Base-by-base conservation (phyloP, 75 land plant genomes). In the Picea glauca region DNA sequence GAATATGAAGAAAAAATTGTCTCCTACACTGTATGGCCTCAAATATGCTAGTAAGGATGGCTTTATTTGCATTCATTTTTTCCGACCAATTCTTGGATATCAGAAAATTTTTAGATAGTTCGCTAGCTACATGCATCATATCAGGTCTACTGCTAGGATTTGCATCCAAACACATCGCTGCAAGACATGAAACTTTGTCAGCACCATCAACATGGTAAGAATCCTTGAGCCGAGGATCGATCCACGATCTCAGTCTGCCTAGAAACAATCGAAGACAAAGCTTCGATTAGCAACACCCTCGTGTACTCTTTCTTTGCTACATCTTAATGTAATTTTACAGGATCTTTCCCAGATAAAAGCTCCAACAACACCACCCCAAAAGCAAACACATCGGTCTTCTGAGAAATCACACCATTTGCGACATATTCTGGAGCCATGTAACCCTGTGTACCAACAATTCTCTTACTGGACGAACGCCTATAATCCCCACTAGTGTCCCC, bases 401-500 rank as follows among this genome's bases (percentile, higher is more conserved):
- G 65, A 18, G 83, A n/a, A 13, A 82, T n/a, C 17, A 23, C 23
- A 40, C 84, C 84, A 1, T 26, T 58, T 17, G 54, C 23, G 13
- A n/a, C 58, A 68, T 81, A 82, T 32, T 82, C 84, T 13, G 83
- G 84, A 70, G 84, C 58, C 83, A 82, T 80, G 63, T 82, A 82
- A 23, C 84, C 84, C 54, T 81, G 81, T 5, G 88, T 88, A 3
- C 93, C 94, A 4, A 82, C 75, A 60, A 87, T 75, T 77, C 79
- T 83, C 60, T 75, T 78, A 18, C 89, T 85, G 14, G 73, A 76
- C 2, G 60, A 56, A 2, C 59, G 17, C 40, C n/a, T 43, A 17
- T 43, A 43, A 21, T 43, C 84, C n/a, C 78, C 89, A 17, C 63
- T 60, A 18, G 54, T 63, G 13, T 60, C 83, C 18, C 78, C 79